These are phyloP conservation scores for Pleurotus citrinopileatus DNA, from an alignment of 768 basidiomycete species.

Conservation along the genomic window DNA sequence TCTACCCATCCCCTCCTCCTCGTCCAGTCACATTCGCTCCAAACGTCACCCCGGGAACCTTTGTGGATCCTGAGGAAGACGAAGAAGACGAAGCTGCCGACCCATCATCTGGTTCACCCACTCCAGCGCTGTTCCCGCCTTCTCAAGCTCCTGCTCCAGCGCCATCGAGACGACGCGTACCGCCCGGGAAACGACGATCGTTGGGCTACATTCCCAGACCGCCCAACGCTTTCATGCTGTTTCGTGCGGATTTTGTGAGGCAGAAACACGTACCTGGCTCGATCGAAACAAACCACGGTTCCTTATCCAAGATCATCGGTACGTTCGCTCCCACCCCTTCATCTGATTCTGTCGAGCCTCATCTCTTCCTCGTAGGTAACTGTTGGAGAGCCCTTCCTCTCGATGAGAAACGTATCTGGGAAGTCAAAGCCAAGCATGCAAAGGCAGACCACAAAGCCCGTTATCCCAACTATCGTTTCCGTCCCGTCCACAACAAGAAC, in stretches of 20 bases:
- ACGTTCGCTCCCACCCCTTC: no score
- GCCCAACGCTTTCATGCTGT: constrained; percentile 85
- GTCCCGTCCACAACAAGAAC: constrained; percentile 52
- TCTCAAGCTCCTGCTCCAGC: constrained; percentile 38
- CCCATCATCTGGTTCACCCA: constrained; percentile 27
- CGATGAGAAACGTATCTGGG: constrained; percentile 73
- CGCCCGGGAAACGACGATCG: constrained; percentile 59
- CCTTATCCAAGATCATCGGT: constrained; percentile 72
- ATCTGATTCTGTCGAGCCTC: constrained; percentile 26
- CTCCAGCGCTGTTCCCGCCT: constrained; percentile 52
- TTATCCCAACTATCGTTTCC: constrained; percentile 67
- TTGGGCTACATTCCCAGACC: constrained; percentile 75
- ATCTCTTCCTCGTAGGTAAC: constrained; percentile 46
- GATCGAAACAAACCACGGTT: constrained; percentile 76
- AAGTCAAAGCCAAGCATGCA: constrained; percentile 66
- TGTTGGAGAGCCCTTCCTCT: constrained; percentile 74
- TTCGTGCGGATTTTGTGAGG: constrained; percentile 78
- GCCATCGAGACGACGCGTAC: constrained; percentile 43
- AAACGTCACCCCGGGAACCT: constrained; percentile 56
- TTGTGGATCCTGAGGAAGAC: constrained; percentile 28
- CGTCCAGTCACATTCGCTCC: constrained; percentile 60
- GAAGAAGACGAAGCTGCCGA: constrained; percentile 19
- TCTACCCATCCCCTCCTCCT: constrained; percentile 36
- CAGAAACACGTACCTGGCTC: constrained; percentile 76
- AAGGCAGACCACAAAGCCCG: constrained; percentile 68